Evolutionary conservation across 768 basidiomycete genomes (phyloP).

Genomic region (Tephrocybe sp.): DNA sequence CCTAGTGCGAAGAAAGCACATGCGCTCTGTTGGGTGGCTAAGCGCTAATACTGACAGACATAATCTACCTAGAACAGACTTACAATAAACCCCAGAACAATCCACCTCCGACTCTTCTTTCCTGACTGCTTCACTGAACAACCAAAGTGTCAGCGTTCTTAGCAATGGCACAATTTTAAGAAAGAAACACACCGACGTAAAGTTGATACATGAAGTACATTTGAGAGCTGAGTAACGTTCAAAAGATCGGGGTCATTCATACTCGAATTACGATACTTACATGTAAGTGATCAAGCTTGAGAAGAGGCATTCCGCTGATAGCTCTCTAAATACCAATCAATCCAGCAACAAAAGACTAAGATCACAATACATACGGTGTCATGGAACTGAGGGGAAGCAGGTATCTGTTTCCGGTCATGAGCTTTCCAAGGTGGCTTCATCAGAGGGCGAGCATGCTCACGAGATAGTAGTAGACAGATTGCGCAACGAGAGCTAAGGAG

Average conservation of each 20-base stretch:
- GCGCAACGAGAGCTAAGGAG: conserved; percentile 39
- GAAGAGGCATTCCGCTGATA: conserved; percentile 42
- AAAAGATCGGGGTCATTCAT: background rate
- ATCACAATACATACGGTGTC: conserved; percentile 31
- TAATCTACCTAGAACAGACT: no score
- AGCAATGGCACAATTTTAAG: background rate
- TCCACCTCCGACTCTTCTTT: conserved; percentile 22
- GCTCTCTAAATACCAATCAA: conserved; percentile 22
- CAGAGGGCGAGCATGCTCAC: no score
- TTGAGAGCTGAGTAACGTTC: conserved; percentile 34
- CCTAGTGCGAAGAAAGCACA: conserved; percentile 29
- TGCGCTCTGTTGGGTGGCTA: conserved; percentile 13
- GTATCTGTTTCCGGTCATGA: no score
- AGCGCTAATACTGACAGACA: no score
- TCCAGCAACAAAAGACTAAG: background rate
- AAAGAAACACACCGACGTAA: conserved; percentile 26
- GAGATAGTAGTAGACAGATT: conserved; percentile 46
- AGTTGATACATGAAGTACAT: conserved; percentile 43
- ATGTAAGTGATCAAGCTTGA: conserved; percentile 43
- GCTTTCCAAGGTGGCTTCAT: no score
- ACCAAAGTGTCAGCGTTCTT: background rate
- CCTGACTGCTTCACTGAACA: conserved; percentile 25
- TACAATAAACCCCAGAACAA: conserved; percentile 28
- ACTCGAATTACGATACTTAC: conserved; percentile 21
- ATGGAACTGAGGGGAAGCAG: conserved; percentile 34